Conservation (phyloP, 129 eudicot genomes). For the Flaveria trinervia region DNA sequence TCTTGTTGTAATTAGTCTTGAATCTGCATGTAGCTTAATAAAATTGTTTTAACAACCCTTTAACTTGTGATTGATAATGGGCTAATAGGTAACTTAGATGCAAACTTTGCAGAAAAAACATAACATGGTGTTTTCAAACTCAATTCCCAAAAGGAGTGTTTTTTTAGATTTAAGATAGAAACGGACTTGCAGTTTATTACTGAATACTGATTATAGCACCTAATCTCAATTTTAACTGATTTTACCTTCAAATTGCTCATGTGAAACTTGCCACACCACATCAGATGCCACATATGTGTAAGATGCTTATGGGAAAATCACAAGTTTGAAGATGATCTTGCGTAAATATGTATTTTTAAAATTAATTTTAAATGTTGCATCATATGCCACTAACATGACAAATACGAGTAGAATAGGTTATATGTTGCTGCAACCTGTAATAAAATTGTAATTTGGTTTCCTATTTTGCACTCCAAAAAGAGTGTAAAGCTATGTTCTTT, state of each 20-base stretch:
- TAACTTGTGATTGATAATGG: background rate
- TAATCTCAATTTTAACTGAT: too few relatives aligned
- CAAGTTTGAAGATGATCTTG: background rate
- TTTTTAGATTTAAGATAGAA: too few relatives aligned
- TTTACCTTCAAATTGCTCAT: too few relatives aligned
- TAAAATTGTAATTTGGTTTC: background rate
- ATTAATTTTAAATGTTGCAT: background rate
- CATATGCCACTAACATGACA: background rate
- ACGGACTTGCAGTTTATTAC: too few relatives aligned
- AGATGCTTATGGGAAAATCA: background rate
- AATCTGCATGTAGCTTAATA: background rate
- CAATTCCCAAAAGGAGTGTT: too few relatives aligned
- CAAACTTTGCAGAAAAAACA: background rate
- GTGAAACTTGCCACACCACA: background rate
- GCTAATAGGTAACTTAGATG: background rate
- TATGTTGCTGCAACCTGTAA: too few relatives aligned
- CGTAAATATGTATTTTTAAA: background rate
- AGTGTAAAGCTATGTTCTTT: background rate
- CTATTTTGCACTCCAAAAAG: background rate
- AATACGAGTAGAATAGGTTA: background rate
- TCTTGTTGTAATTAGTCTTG: background rate
- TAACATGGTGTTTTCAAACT: too few relatives aligned
- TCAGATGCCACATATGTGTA: background rate
- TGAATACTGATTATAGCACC: too few relatives aligned
- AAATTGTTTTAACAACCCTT: background rate